Evolutionary conservation across 768 basidiomycete genomes (phyloP), one percentile per base, ranked within the genome.

Genomic region (Agaricus bisporus): DNA sequence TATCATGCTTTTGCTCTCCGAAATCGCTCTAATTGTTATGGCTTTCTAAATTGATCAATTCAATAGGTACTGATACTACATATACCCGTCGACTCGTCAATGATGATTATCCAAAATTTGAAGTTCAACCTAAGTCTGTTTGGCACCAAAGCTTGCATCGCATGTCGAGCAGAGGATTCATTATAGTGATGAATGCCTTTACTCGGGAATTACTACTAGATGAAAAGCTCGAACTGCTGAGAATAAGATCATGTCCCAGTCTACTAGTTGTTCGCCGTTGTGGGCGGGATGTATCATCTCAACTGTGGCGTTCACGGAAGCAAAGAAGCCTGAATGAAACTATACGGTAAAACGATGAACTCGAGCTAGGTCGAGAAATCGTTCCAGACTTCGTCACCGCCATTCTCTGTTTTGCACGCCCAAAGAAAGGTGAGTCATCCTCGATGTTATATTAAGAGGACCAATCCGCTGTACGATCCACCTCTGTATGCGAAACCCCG

Each of bases 401-500:
- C 32, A 38, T 60, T 35, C 52, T 55, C 28, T 53, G 36, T 38
- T 63, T 60, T 17, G 41, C 49, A 15, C 58, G 52, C 15, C 60
- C 57, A 14, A 58, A 32, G 43, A 56, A 56, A 4, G 60, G 59
- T n/a, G 51, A 49, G 54, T 62, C 59, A 37, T 63, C 62, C 25
- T 56, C 52, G 36, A 58, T 47, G 17, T 55, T 43, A 49, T 67
- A 66, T 49, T 68, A 67, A 7, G 66, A 67, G 5, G 66, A 56
- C 61, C 56, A 63, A 35, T 68, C 67, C 3, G 66, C 63, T 11
- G 61, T 67, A n/a, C 28, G 36, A 28, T 68, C 67, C 17, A 43
- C 41, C 55, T 69, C 68, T 3, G 64, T 64, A 45, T 65, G 66
- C 47, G 68, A 68, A 25, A 58, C 61, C 7, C 65, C 67, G 38